phyloP scores from a whole-genome alignment of 2,329 filamentous ascomycete genomes.

The Colletotrichum eremochloae region DNA sequence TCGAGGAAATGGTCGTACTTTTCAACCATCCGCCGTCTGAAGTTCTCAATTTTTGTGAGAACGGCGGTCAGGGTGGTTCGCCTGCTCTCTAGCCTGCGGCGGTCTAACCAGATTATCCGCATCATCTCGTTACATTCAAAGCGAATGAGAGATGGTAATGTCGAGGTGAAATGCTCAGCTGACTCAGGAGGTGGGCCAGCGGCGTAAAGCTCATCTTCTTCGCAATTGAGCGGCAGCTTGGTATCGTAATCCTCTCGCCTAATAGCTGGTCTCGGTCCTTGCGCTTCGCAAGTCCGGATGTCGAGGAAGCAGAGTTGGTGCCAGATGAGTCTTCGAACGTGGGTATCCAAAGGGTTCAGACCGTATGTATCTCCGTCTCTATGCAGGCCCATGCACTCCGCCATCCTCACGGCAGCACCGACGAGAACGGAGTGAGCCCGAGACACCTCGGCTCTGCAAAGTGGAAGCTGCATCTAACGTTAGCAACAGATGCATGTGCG shows the following conservation, averaged over 20 bases:
- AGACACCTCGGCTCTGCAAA: slow-evolving; percentile 80
- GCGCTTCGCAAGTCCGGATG: slow-evolving; percentile 79
- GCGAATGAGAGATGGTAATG: slow-evolving; percentile 76
- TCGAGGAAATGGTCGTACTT: slow-evolving; percentile 76
- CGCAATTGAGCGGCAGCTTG: slow-evolving; percentile 77
- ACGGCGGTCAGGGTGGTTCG: slow-evolving; percentile 73
- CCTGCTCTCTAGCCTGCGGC: slow-evolving; percentile 72
- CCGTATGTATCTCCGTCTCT: slow-evolving; percentile 77
- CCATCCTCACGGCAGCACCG: slow-evolving; percentile 79
- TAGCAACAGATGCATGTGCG: slow-evolving; percentile 1
- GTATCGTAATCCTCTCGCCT: slow-evolving; percentile 83
- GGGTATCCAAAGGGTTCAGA: slow-evolving; percentile 75
- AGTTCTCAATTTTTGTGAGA: slow-evolving; percentile 77
- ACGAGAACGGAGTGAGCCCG: slow-evolving; percentile 80
- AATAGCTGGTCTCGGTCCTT: slow-evolving; percentile 79
- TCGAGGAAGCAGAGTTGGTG: slow-evolving; percentile 84
- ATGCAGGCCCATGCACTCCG: slow-evolving; percentile 83
- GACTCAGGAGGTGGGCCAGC: slow-evolving; percentile 58
- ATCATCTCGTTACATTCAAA: slow-evolving; percentile 82
- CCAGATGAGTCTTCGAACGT: slow-evolving; percentile 80
- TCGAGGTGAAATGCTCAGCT: slow-evolving; percentile 73
- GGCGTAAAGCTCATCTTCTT: slow-evolving; percentile 72
- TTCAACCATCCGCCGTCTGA: slow-evolving; percentile 73
- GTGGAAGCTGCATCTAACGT: slow-evolving; percentile 67
- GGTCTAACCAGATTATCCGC: slow-evolving; percentile 77